Conservation (phyloP, 1,139 yeast genomes). For the Protomyces inundatus region DNA sequence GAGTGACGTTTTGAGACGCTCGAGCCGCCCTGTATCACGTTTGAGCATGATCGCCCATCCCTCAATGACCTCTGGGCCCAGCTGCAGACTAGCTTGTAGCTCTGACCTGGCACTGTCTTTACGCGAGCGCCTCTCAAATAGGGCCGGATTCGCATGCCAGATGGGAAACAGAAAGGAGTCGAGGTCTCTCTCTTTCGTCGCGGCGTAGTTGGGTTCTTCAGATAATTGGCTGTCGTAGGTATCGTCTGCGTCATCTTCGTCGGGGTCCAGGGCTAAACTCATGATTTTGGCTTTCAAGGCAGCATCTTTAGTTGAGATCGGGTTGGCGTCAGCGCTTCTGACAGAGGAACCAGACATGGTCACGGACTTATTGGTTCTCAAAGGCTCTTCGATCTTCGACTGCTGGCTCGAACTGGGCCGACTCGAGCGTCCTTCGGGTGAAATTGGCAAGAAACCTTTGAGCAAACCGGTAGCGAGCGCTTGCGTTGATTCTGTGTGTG, state of each 20-base stretch:
- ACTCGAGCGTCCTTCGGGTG: too few relatives aligned
- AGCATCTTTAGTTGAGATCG: not conserved
- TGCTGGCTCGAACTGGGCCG: too few relatives aligned
- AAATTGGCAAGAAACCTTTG: too few relatives aligned
- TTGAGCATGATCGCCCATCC: not conserved
- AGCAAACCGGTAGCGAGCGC: too few relatives aligned
- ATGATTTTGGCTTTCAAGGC: not conserved
- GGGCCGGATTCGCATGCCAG: not conserved
- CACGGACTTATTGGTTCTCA: too few relatives aligned
- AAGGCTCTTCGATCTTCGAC: too few relatives aligned
- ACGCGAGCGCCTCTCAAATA: not conserved
- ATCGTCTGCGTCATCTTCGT: not conserved
- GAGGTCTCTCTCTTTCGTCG: not conserved
- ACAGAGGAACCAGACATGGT: too few relatives aligned
- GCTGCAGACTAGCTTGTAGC: not conserved
- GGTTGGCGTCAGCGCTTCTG: too few relatives aligned
- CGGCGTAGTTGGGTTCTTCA: not conserved
- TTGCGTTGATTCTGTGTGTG: too few relatives aligned
- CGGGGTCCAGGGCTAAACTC: not conserved
- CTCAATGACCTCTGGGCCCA: not conserved
- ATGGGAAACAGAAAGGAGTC: not conserved
- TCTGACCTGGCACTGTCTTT: not conserved
- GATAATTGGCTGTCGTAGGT: not conserved
- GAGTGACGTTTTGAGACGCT: not conserved
- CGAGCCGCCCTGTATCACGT: not conserved